Conservation (phyloP, 2,329 filamentous ascomycete species). For the Pseudogymnoascus sp. region DNA sequence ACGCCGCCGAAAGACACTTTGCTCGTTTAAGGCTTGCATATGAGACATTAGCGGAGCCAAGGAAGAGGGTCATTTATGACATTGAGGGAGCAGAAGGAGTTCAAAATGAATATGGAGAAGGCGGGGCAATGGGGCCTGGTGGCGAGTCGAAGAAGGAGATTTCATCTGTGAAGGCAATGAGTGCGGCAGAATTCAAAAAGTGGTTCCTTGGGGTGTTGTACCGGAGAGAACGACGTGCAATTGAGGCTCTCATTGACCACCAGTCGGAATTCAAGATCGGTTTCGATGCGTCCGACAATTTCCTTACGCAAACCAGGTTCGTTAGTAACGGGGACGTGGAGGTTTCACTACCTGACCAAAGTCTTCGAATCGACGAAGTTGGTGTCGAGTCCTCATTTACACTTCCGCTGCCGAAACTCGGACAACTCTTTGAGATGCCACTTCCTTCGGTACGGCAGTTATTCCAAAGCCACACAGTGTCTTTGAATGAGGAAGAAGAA, state of each 20-base stretch:
- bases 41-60: conserved; percentile 34
- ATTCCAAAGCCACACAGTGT: neutral
- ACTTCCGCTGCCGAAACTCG: conserved; percentile 17
- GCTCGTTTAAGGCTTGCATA: conserved; percentile 34
- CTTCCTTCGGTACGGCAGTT: neutral
- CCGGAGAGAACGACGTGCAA: conserved; percentile 30
- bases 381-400: conserved; percentile 14
- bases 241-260: conserved; percentile 31
- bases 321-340: neutral
- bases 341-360: conserved; percentile 27
- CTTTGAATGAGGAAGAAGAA: neutral
- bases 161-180: conserved; percentile 20
- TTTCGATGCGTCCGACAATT: conserved; percentile 27
- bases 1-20: conserved; percentile 33
- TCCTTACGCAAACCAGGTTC: neutral
- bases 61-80: conserved; percentile 37
- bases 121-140: conserved; percentile 28
- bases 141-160: conserved; percentile 26
- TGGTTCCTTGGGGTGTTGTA: conserved; percentile 30
- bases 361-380: conserved; percentile 17
- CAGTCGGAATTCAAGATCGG: conserved; percentile 21
- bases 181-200: conserved; percentile 13
- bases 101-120: conserved; percentile 30
- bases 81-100: conserved; percentile 35
- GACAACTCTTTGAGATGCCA: neutral